phyloP scores from a whole-genome alignment of 345 rosid species.

The Populus ilicifolia region DNA sequence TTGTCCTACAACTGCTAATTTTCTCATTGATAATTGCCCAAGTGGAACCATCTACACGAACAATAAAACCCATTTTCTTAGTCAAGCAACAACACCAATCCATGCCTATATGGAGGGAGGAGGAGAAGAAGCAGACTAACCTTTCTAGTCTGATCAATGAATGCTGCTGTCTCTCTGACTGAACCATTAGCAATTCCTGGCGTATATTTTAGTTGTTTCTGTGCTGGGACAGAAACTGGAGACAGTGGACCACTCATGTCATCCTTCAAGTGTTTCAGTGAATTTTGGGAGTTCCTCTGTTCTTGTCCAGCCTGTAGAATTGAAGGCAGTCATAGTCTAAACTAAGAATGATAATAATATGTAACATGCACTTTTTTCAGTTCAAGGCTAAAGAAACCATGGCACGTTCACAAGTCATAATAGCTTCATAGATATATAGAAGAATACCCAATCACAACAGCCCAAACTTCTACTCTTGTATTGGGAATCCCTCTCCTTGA shows the following conservation, averaged over 20 bases:
- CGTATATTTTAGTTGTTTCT: conserved; percentile 84
- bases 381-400: background rate
- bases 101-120: background rate
- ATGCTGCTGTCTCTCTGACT: conserved; percentile 54
- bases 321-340: background rate
- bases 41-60: conserved; percentile 79
- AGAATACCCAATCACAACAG: background rate
- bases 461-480: background rate
- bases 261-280: conserved; percentile 57
- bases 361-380: background rate
- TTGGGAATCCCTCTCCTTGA: background rate
- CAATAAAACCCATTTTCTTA: conserved; percentile 8
- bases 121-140: conserved; percentile 31
- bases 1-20: conserved; percentile 58
- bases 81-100: conserved; percentile 11
- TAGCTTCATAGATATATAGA: background rate
- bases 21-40: conserved; percentile 71
- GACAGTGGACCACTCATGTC: conserved; percentile 57
- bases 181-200: conserved; percentile 81
- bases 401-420: background rate
- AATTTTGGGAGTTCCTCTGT: conserved; percentile 57
- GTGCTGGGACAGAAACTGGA: conserved; percentile 77
- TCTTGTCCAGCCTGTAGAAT: conserved; percentile 26
- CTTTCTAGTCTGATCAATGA: conserved; percentile 64
- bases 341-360: background rate